These are phyloP conservation scores for Aspergillus arachidicola DNA, from an alignment of 2,329 filamentous ascomycete species.

Conservation along the genomic window DNA sequence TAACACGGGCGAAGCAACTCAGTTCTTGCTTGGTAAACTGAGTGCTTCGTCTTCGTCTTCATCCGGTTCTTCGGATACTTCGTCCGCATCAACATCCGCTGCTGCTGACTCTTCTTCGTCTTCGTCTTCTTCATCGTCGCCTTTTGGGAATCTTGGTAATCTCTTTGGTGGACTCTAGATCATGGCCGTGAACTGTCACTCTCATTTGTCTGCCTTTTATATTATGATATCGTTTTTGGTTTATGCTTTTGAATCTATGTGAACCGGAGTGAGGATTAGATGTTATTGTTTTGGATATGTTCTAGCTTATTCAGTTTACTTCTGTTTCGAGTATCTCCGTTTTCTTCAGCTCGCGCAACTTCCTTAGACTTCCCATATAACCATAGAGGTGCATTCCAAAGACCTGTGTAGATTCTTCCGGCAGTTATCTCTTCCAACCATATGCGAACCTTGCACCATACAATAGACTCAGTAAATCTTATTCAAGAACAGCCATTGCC, in stretches of 20 bases:
- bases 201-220: not conserved
- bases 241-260: not conserved
- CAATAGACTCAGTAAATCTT: not conserved
- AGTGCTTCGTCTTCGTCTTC: not conserved
- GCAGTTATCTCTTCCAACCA: not conserved
- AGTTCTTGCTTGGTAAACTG: slow-evolving; percentile 26
- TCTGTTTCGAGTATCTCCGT: not conserved
- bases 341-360: not conserved
- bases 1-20: slow-evolving; percentile 34
- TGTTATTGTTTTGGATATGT: not conserved
- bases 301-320: not conserved
- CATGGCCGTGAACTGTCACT: too few relatives aligned
- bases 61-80: not conserved
- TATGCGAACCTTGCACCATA: not conserved
- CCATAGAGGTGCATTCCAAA: not conserved
- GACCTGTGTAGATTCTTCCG: not conserved
- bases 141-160: not conserved
- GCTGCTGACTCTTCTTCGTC: not conserved
- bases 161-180: not conserved
- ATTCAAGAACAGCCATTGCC: not conserved
- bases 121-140: not conserved
- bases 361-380: too few relatives aligned
- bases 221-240: not conserved
- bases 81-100: not conserved
- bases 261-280: not conserved